Evolutionary conservation across 2,329 filamentous ascomycete genomes (phyloP), one percentile per base, ranked within the genome.

Genomic region (Pseudogymnoascus sp.): DNA sequence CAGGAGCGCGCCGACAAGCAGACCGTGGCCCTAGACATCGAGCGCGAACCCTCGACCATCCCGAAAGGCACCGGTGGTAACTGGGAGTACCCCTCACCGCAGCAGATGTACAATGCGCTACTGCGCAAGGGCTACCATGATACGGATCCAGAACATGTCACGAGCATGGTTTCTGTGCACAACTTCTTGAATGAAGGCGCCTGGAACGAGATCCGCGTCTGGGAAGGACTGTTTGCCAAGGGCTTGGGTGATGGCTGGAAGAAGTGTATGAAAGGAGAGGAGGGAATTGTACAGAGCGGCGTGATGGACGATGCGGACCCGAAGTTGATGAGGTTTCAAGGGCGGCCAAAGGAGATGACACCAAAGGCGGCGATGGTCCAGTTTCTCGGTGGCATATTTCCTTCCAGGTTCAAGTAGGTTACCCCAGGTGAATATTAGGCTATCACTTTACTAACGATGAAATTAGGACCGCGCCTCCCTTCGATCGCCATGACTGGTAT

Each of bases 21-120:
- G 74, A 81, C 83, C 3, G 75, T 89, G 25, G 78, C 81, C 22
- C 83, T 99, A 1, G 89, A 92, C 0, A 88, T 92, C 1, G 82
- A 86, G 6, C 89, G 94, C 67, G 91, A 97, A 74, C 77, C 82
- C 30, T 96, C 90, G 0, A 91, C 92, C 1, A 99, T 99, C 67
- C 94, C 94, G n/a, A 89, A 89, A 67, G 90, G 89, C 69, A 85
- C 88, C 63, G 82, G 84, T 57, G 84, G 86, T 54, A 95, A 90
- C 70, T 99, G 94, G 94, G 94, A 97, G 75, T 99, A 99, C 72
- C 94, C 94, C 0, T 97, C 91, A 0, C 93, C 94, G 0, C 94
- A 99, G 77, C 94, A 99, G 75, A 99, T 99, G 94, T 99, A 97
- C 80, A 97, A 99, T 71, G 94, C 94, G 6, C 88, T 99, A 76